Evolutionary conservation across 2,329 filamentous ascomycete genomes (phyloP).

Genomic region (Trichoderma asperellum): DNA sequence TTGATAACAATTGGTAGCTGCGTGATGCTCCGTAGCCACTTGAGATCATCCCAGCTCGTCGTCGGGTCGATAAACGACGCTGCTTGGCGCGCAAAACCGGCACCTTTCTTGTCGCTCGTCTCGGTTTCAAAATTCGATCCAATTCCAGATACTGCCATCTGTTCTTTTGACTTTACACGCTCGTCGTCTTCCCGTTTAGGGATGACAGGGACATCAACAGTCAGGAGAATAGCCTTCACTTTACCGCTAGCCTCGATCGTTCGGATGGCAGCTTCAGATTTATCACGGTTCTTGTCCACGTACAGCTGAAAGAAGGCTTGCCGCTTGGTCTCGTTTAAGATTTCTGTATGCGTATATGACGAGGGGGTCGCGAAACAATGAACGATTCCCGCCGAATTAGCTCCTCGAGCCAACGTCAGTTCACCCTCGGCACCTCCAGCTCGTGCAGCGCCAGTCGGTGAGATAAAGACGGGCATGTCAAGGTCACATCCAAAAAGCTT

Average conservation of each 20-base stretch:
- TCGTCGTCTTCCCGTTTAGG: constrained; percentile 22
- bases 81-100: constrained; percentile 14
- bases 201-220: constrained; percentile 10
- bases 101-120: constrained; percentile 6
- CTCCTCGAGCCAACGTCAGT: constrained; percentile 18
- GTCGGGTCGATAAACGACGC: constrained; percentile 20
- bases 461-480: constrained; percentile 20
- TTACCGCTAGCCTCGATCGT: constrained; percentile 20
- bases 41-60: constrained; percentile 15
- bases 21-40: constrained; percentile 17
- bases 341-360: background rate
- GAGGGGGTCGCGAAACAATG: constrained; percentile 24
- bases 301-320: constrained; percentile 21
- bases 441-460: constrained; percentile 18
- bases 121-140: background rate
- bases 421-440: constrained; percentile 19
- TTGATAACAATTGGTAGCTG: constrained; percentile 15
- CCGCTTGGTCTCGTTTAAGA: constrained; percentile 10
- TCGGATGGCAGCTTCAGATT: constrained; percentile 16
- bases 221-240: constrained; percentile 18
- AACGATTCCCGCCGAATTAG: background rate
- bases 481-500: constrained; percentile 19
- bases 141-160: constrained; percentile 6
- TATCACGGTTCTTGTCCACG: constrained; percentile 11
- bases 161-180: constrained; percentile 14